These are phyloP conservation scores for Dendrocalamus latiflorus DNA, from an alignment of 202 grass and related monocot genomes.

Conservation along the genomic window DNA sequence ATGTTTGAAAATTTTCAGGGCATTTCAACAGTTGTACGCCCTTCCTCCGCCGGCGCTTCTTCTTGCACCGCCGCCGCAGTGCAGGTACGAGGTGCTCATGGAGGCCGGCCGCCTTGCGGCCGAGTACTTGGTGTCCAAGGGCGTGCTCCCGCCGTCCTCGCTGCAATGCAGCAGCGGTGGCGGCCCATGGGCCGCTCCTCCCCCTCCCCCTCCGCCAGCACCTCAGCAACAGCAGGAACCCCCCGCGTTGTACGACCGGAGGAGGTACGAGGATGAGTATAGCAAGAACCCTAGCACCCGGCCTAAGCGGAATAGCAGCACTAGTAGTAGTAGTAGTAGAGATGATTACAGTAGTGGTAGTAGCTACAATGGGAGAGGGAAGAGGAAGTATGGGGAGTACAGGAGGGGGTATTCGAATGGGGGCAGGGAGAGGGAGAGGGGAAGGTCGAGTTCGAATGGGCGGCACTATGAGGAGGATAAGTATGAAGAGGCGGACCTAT, in stretches of 20 bases:
- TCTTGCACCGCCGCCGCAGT: constrained; percentile 26
- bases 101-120: too few species aligned
- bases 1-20: too few species aligned
- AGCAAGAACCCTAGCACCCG: constrained; percentile 34
- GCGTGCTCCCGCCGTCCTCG: constrained; percentile 57
- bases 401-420: constrained; percentile 48
- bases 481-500: constrained; percentile 28
- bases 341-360: constrained; percentile 28
- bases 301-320: constrained; percentile 31
- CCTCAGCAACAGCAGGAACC: constrained; percentile 15
- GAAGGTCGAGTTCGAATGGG: constrained; percentile 45
- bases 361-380: constrained; percentile 49
- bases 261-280: constrained; percentile 67
- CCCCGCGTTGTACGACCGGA: constrained; percentile 22
- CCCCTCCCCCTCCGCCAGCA: constrained; percentile 10
- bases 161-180: constrained; percentile 39
- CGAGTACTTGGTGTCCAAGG: constrained; percentile 77
- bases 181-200: neutral
- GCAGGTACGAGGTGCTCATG: constrained; percentile 73
- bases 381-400: constrained; percentile 54
- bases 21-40: constrained; percentile 18
- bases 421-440: constrained; percentile 43
- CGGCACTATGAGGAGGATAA: constrained; percentile 53
- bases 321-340: constrained; percentile 3
- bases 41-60: constrained; percentile 24